These are phyloP conservation scores for Cyclotella atomus DNA, from an alignment of 108 stramenopile genomes.

Conservation along the genomic window DNA sequence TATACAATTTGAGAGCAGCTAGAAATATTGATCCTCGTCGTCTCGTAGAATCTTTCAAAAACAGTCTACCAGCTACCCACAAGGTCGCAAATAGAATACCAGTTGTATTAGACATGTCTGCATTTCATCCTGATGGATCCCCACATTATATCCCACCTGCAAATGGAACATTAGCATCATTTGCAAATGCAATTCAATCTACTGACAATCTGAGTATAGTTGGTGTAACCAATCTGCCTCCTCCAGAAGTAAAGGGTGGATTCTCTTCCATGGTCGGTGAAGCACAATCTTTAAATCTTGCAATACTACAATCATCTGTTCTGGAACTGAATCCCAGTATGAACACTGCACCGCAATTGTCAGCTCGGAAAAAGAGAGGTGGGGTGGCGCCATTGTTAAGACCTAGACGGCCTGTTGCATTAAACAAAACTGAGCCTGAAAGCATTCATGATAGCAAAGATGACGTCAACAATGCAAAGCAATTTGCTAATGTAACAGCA, in stretches of 20 bases:
- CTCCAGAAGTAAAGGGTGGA: neutral
- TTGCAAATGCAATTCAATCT: conserved; percentile 24
- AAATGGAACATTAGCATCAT: conserved; percentile 1
- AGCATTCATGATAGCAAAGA: neutral
- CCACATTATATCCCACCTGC: conserved; percentile 10
- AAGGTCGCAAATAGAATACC: conserved; percentile 7
- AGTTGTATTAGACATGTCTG: conserved; percentile 28
- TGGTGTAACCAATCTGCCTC: conserved; percentile 18
- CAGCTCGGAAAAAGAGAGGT: conserved; percentile 15
- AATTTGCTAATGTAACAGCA: neutral
- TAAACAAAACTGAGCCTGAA: neutral
- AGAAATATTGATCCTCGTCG: neutral
- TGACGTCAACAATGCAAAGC: neutral
- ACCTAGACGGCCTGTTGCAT: conserved; percentile 11
- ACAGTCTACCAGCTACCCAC: neutral
- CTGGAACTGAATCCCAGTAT: neutral
- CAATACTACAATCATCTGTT: neutral
- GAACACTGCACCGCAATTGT: neutral
- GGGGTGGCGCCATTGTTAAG: conserved; percentile 27
- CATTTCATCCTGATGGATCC: conserved; percentile 36
- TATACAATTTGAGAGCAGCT: conserved; percentile 9
- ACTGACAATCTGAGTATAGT: conserved; percentile 1
- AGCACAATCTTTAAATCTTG: neutral
- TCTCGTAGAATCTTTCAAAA: neutral
- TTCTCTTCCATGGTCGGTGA: neutral